Conservation (phyloP, 306 rosid species). For the Sicyos edulis region DNA sequence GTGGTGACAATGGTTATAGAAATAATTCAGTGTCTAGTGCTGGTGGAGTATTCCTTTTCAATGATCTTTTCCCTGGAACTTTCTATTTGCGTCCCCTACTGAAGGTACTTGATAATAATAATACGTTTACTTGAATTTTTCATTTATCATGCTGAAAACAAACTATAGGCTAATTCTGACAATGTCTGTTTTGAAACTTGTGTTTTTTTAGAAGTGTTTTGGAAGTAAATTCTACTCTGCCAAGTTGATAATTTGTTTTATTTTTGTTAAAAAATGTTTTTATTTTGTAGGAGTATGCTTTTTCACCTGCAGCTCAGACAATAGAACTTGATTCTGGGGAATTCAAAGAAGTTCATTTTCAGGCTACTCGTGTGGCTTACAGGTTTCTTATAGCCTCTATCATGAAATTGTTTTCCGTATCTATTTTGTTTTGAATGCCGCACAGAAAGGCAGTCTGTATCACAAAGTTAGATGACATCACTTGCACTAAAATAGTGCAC, state of each 20-base stretch:
- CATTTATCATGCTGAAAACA: slow-evolving; percentile 1
- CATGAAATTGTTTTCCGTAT: slow-evolving; percentile 7
- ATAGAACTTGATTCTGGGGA: slow-evolving; percentile 94
- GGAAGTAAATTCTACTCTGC: not conserved
- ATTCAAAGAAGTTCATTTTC: slow-evolving; percentile 68
- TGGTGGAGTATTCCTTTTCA: slow-evolving; percentile 72
- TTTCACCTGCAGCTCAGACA: slow-evolving; percentile 84
- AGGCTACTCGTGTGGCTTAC: slow-evolving; percentile 96
- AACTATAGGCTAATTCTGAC: not conserved
- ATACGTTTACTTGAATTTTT: not conserved
- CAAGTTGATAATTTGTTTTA: slow-evolving; percentile 8
- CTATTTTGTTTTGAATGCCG: not conserved
- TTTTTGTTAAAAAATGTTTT: not conserved
- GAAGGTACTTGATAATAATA: slow-evolving; percentile 48
- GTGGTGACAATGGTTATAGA: slow-evolving; percentile 90
- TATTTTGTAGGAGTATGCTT: slow-evolving; percentile 68
- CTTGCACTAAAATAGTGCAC: not conserved
- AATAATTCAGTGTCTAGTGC: slow-evolving; percentile 80
- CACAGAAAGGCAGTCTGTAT: not conserved
- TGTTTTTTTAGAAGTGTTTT: not conserved
- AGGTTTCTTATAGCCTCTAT: slow-evolving; percentile 40
- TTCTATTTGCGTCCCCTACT: slow-evolving; percentile 94
- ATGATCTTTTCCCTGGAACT: slow-evolving; percentile 82
- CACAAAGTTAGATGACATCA: not conserved
- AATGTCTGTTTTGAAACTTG: not conserved